phyloP scores from a whole-genome alignment of 306 rosid genomes.

The Quercus suber region DNA sequence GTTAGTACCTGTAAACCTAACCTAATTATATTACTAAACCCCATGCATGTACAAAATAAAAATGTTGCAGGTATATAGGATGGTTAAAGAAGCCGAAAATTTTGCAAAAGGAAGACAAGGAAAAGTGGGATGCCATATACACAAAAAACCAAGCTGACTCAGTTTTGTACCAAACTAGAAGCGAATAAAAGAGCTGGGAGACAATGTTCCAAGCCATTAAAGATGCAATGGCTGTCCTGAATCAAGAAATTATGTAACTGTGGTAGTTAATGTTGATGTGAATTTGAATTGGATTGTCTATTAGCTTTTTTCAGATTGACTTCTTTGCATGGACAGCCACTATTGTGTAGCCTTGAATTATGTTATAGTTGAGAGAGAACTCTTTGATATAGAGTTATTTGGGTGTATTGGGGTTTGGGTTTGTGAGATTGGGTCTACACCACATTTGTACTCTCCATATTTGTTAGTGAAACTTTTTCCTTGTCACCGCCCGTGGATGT shows the following conservation, averaged over 20 bases:
- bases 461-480: too few relatives aligned
- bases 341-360: too few relatives aligned
- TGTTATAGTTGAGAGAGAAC: too few relatives aligned
- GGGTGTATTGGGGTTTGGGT: too few relatives aligned
- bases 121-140: constrained; percentile 86
- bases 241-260: constrained; percentile 92
- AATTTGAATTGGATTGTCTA: too few relatives aligned
- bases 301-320: too few relatives aligned
- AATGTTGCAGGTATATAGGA: constrained; percentile 60
- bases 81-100: constrained; percentile 75
- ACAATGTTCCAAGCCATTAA: constrained; percentile 80
- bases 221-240: constrained; percentile 82
- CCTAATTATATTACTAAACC: not conserved
- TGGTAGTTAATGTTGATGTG: constrained; percentile 48
- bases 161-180: constrained; percentile 86
- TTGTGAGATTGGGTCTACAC: too few relatives aligned
- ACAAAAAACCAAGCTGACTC: constrained; percentile 92
- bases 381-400: too few relatives aligned
- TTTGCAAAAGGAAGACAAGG: constrained; percentile 85
- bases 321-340: too few relatives aligned
- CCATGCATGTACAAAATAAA: not conserved
- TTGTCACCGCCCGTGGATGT: too few relatives aligned
- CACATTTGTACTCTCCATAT: too few relatives aligned
- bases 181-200: constrained; percentile 86
- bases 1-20: not conserved